Percentiles rank a stretch among this genome's conserved stretches.
These are phyloP conservation scores for Ophidiomyces ophidiicola DNA, from an alignment of 2,329 filamentous ascomycete genomes.

Conservation along the genomic window DNA sequence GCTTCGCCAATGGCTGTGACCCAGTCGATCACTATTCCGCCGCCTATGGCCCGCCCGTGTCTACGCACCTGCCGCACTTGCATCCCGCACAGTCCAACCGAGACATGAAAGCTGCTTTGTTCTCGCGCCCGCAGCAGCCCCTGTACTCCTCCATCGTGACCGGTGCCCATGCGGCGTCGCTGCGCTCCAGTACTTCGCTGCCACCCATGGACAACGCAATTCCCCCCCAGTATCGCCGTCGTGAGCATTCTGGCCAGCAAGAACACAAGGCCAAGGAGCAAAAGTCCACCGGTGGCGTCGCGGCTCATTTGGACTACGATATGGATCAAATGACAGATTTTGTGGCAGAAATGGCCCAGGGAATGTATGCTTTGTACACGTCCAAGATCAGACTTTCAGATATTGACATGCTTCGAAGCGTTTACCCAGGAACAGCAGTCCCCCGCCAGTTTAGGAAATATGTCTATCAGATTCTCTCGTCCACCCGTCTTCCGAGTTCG, in stretches of 20 bases:
- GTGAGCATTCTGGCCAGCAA: conserved; percentile 20
- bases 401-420: conserved; percentile 52
- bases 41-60: conserved; percentile 23
- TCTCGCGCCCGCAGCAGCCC: conserved; percentile 23
- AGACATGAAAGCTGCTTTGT: conserved; percentile 22
- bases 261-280: conserved; percentile 43
- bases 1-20: conserved; percentile 35
- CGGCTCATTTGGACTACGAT: conserved; percentile 89
- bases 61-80: conserved; percentile 22
- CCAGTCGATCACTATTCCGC: conserved; percentile 37
- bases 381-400: conserved; percentile 47
- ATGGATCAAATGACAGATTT: conserved; percentile 95
- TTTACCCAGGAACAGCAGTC: conserved; percentile 49
- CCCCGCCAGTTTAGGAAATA: conserved; percentile 77
- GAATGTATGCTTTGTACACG: conserved; percentile 51
- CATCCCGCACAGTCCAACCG: conserved; percentile 24
- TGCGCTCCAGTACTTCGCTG: conserved; percentile 30
- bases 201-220: conserved; percentile 33
- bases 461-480: conserved; percentile 78
- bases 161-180: conserved; percentile 31
- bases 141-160: conserved; percentile 26
- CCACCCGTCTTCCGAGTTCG: conserved; percentile 77
- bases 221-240: conserved; percentile 32
- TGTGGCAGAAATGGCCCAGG: conserved; percentile 75
- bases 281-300: conserved; percentile 69